Evolutionary conservation across 768 basidiomycete genomes (phyloP).

Genomic region (Pholiota conissans): DNA sequence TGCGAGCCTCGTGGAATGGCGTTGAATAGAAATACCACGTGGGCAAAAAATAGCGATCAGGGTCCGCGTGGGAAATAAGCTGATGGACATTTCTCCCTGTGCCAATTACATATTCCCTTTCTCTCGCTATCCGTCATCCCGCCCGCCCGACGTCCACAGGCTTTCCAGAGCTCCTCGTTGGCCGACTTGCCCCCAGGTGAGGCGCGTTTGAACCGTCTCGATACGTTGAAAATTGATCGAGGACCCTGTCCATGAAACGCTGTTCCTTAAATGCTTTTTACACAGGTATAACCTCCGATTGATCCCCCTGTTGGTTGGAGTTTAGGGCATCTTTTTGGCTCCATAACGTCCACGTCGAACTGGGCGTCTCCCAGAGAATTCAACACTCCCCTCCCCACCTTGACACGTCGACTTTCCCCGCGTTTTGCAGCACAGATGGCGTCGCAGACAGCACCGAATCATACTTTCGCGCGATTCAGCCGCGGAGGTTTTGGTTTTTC

Average conservation of each 20-base stretch:
- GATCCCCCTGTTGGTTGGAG: neutral
- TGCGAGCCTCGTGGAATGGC: slow-evolving; percentile 4
- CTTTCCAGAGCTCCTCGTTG: neutral
- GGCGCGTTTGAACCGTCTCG: neutral
- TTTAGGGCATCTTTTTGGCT: neutral
- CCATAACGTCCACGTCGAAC: neutral
- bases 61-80: slow-evolving; percentile 1
- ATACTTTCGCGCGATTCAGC: neutral
- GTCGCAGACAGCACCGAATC: slow-evolving; percentile 1
- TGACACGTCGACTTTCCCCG: neutral
- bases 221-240: neutral
- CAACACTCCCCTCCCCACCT: neutral
- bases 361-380: neutral
- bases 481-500: slow-evolving; percentile 15
- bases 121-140: neutral
- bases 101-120: neutral
- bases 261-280: neutral
- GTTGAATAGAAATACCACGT: neutral
- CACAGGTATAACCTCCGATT: neutral
- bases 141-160: neutral
- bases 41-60: slow-evolving; percentile 6
- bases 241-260: neutral
- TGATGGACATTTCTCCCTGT: slow-evolving; percentile 3
- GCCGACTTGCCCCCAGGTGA: neutral
- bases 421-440: neutral